Evolutionary conservation across 2,329 filamentous ascomycete species (phyloP).

Genomic region (Mycosphaerella arachidis): DNA sequence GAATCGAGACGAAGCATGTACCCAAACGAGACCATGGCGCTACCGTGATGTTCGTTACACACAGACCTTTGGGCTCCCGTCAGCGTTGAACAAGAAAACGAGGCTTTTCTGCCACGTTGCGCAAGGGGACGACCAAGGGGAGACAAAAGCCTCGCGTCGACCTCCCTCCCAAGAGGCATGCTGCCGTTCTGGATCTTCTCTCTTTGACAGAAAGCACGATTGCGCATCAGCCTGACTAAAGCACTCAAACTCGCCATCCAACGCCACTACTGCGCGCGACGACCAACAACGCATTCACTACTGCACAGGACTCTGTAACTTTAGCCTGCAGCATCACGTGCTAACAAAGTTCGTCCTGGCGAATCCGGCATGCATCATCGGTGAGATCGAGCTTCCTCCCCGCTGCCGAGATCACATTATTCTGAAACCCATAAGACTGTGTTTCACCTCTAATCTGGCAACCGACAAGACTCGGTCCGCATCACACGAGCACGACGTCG

Average conservation of each 20-base stretch:
- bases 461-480: background rate
- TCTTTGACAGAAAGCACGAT: background rate
- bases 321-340: background rate
- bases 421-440: background rate
- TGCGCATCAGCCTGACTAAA: background rate
- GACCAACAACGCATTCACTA: background rate
- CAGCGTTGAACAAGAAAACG: background rate
- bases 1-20: background rate
- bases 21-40: background rate
- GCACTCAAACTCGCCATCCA: background rate
- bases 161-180: background rate
- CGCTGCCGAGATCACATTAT: background rate
- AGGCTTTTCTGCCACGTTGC: background rate
- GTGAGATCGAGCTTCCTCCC: background rate
- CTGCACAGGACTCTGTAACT: background rate
- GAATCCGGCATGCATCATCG: background rate
- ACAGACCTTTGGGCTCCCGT: background rate
- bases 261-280: background rate
- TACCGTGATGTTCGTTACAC: background rate
- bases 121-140: background rate
- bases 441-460: background rate
- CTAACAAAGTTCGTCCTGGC: background rate
- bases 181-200: background rate
- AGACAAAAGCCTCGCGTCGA: background rate
- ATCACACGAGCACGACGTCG: background rate